Conservation (phyloP, 352 stramenopile species). For the Phytopythium mirpurense region DNA sequence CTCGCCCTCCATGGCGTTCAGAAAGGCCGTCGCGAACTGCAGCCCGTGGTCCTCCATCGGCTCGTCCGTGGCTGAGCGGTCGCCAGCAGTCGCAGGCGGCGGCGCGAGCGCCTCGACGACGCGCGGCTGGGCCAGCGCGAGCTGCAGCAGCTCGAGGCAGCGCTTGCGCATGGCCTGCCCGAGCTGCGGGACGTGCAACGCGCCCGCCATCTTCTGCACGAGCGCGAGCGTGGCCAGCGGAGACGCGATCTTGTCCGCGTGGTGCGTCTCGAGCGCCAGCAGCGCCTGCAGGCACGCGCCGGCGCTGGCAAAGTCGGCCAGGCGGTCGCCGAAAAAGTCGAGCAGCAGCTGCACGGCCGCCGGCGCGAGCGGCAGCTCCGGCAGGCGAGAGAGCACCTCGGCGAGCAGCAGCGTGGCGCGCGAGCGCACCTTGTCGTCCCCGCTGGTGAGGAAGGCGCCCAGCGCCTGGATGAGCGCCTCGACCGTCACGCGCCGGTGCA, state of each 20-base stretch:
- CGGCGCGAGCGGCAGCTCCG: constrained; percentile 69
- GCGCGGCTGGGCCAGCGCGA: constrained; percentile 49
- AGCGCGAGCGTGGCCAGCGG: constrained; percentile 48
- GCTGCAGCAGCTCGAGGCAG: constrained; percentile 79
- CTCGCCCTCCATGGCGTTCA: constrained; percentile 85
- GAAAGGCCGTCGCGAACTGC: constrained; percentile 66
- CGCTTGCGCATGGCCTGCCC: constrained; percentile 84
- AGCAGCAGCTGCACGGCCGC: constrained; percentile 73
- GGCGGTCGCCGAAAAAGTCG: constrained; percentile 81
- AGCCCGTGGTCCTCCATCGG: constrained; percentile 33
- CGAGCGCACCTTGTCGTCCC: constrained; percentile 75
- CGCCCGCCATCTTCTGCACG: constrained; percentile 54
- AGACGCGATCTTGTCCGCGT: constrained; percentile 47
- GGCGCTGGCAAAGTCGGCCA: constrained; percentile 84
- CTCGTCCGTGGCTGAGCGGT: constrained; percentile 14
- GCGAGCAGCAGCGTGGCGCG: constrained; percentile 80
- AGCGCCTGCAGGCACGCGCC: constrained; percentile 70
- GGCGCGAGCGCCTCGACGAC: constrained; percentile 50
- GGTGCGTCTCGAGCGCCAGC: constrained; percentile 65
- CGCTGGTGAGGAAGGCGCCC: constrained; percentile 59
- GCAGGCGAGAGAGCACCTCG: constrained; percentile 85
- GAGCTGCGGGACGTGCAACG: constrained; percentile 76
- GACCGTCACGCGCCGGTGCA: constrained; percentile 71
- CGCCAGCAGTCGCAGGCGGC: constrained; percentile 11
- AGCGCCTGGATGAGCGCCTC: constrained; percentile 80